These are phyloP conservation scores for Exophiala dermatitidis DNA, from an alignment of 2,329 filamentous ascomycete genomes.

Conservation along the genomic window DNA sequence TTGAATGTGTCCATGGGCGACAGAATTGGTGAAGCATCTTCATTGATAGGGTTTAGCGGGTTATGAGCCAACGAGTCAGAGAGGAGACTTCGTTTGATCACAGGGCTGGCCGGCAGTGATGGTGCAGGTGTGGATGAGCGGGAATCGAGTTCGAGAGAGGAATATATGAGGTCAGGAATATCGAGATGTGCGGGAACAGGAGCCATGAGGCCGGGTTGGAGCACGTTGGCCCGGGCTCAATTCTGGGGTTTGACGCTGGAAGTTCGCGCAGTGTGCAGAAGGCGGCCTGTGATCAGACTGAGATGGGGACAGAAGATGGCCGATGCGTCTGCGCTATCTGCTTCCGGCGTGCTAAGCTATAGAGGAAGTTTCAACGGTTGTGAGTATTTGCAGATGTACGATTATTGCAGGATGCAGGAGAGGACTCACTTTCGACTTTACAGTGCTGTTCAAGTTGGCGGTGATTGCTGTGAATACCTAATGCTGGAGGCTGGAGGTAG, in stretches of 20 bases:
- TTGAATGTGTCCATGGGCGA: constrained; percentile 28
- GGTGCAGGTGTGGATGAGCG: constrained; percentile 11
- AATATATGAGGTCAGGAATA: constrained; percentile 23
- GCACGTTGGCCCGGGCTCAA: neutral
- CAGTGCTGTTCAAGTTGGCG: neutral
- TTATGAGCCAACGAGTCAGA: constrained; percentile 2
- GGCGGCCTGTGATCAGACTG: neutral
- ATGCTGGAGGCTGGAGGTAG: neutral
- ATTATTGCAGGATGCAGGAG: neutral
- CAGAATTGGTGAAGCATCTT: constrained; percentile 16
- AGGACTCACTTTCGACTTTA: constrained; percentile 1
- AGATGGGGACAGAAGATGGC: neutral
- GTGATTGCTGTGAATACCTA: neutral
- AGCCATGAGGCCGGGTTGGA: constrained; percentile 18
- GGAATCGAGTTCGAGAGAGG: constrained; percentile 27
- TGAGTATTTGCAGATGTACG: neutral
- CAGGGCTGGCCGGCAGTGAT: neutral
- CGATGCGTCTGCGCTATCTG: neutral
- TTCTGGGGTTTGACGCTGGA: constrained; percentile 1
- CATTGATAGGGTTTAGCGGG: constrained; percentile 14
- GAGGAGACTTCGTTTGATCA: constrained; percentile 10
- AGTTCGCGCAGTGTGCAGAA: constrained; percentile 2
- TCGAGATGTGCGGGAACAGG: constrained; percentile 13
- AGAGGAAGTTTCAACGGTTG: constrained; percentile 1
- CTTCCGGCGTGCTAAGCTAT: neutral